Evolutionary conservation across 2,329 filamentous ascomycete species (phyloP).

Genomic region (Aspergillus pseudotamarii): DNA sequence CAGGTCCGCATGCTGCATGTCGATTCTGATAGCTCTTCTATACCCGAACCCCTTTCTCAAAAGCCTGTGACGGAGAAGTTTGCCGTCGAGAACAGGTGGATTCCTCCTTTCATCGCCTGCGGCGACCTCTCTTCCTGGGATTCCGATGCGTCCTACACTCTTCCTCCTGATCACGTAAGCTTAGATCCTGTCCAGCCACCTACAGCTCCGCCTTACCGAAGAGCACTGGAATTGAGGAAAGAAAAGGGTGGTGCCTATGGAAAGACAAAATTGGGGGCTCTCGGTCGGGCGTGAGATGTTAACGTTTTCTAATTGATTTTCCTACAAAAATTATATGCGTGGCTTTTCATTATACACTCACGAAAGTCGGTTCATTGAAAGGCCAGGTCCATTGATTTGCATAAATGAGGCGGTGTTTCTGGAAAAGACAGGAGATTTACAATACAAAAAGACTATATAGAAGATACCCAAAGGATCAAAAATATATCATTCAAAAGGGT

Average conservation of each 20-base stretch:
- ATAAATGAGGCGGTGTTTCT: background rate
- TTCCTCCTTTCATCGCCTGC: slow-evolving; percentile 95
- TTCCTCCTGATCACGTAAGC: slow-evolving; percentile 83
- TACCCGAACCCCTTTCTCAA: slow-evolving; percentile 21
- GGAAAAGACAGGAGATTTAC: slow-evolving; percentile 1
- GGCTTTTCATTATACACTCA: background rate
- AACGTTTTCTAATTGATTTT: slow-evolving; percentile 5
- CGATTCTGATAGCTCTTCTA: slow-evolving; percentile 41
- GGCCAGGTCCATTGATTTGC: background rate
- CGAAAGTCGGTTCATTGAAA: background rate
- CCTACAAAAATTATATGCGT: background rate
- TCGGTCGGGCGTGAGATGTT: slow-evolving; percentile 27
- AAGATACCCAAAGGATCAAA: slow-evolving; percentile 19
- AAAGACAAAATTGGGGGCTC: slow-evolving; percentile 59
- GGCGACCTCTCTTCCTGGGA: slow-evolving; percentile 94
- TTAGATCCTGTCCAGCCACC: slow-evolving; percentile 93
- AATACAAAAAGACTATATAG: slow-evolving; percentile 13
- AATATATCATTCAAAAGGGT: slow-evolving; percentile 8
- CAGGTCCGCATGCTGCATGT: slow-evolving; percentile 44
- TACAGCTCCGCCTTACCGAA: slow-evolving; percentile 92
- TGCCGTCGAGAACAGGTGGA: slow-evolving; percentile 67
- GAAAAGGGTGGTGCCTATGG: slow-evolving; percentile 75
- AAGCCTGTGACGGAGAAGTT: slow-evolving; percentile 29
- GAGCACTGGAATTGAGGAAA: slow-evolving; percentile 81
- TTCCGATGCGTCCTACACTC: slow-evolving; percentile 88